A percentile compares a stretch with the other conserved stretches of the same genome.
phyloP scores from a whole-genome alignment of 208 protist species.

The Leishmania major region DNA sequence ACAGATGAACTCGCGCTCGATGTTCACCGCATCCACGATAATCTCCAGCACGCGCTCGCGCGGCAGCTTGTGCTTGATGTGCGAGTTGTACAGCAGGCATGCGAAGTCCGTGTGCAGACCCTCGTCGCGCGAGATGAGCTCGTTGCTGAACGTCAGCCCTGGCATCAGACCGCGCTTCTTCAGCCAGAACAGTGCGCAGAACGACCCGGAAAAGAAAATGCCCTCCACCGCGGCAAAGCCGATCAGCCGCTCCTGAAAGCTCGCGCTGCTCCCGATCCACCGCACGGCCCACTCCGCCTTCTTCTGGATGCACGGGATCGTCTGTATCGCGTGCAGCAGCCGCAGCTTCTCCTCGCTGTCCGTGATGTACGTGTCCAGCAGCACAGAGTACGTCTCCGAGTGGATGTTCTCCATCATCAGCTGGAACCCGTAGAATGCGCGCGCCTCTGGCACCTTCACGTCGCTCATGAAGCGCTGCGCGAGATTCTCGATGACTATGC shows the following conservation, averaged over 20 bases:
- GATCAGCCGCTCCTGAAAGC: slow-evolving; percentile 97
- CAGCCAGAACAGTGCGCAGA: slow-evolving; percentile 99
- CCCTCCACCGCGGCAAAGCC: slow-evolving; percentile 99
- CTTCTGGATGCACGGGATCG: slow-evolving; percentile 96
- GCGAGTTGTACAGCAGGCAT: slow-evolving; percentile 95
- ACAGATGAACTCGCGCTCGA: slow-evolving; percentile 98
- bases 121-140: slow-evolving; percentile 99
- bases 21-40: slow-evolving; percentile 94
- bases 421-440: slow-evolving; percentile 99
- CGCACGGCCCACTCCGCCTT: slow-evolving; percentile 99
- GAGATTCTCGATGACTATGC: slow-evolving; percentile 99
- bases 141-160: slow-evolving; percentile 99
- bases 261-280: slow-evolving; percentile 75
- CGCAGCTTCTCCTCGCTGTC: slow-evolving; percentile 92
- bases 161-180: slow-evolving; percentile 99
- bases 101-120: slow-evolving; percentile 99
- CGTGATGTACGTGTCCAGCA: slow-evolving; percentile 97
- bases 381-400: slow-evolving; percentile 93
- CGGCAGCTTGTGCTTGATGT: slow-evolving; percentile 94
- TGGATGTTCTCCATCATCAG: slow-evolving; percentile 99
- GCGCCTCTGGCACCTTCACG: slow-evolving; percentile 98
- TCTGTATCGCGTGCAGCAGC: slow-evolving; percentile 97
- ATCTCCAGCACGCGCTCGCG: slow-evolving; percentile 85
- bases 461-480: slow-evolving; percentile 96
- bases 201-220: slow-evolving; percentile 99